Base-by-base conservation (phyloP, 768 basidiomycete genomes). In the Chalciporus sphaerocephalus region DNA sequence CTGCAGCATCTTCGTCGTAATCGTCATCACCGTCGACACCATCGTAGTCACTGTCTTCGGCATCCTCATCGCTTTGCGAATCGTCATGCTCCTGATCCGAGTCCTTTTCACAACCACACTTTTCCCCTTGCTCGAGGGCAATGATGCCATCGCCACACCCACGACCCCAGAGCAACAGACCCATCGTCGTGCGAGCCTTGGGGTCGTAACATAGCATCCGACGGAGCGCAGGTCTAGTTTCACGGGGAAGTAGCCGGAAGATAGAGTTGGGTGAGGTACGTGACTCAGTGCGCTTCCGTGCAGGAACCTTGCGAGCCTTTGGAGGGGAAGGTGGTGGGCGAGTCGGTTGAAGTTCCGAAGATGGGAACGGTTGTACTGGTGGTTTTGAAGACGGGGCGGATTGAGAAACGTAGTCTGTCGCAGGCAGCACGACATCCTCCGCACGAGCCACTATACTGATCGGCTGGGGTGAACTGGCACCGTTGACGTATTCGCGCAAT, bases 131-230 rank as follows among this genome's bases (percentile, higher is more conserved):
- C 17, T 62, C 63, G 4, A 65, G 28, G 1, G 65, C 64, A 38
- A 93, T 74, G 47, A 95, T 71, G 20, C 82, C 84, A 48, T 78
- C 78, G 20, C 80, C 78, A 60, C 85, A 87, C 43, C 87, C 86
- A 40, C 70, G 73, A 21, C 93, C 93, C 60, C 85, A 83, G 41
- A 98, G 75, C 39, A 99, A 68, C 62, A 97, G 92, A 10, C 91
- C 87, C 46, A 99, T 78, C 22, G 96, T 97, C 63, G 92, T 95
- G 32, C 96, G 83, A 38, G 85, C 80, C 15, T 77, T 71, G 4
- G 95, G 90, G 60, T 98, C 95, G 38, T 97, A 80, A 56, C 81
- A 85, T 55, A 99, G 74, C 96, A 99, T 99, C 43, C 93, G 80
- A 47, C 92, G 87, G 48, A 99, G 76, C 12, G 88, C 91, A 6